A percentile compares a stretch with the other conserved stretches of the same genome.
Conservation (phyloP, 805 yeast genomes). For the Kuraishia molischiana region DNA sequence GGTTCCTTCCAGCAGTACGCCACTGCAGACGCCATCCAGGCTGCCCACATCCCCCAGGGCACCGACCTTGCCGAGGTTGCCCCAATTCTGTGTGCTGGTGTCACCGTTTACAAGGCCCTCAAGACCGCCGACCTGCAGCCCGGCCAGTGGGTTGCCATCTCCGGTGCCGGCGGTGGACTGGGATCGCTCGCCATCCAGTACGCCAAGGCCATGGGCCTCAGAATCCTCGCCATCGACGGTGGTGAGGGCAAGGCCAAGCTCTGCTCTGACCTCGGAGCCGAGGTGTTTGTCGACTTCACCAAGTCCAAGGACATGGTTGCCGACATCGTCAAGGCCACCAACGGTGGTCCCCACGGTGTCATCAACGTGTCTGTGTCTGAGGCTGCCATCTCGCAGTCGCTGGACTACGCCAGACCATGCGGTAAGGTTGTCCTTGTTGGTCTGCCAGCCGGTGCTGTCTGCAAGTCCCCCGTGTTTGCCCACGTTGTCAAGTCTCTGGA, state of each 20-base stretch:
- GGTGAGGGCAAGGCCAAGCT: conserved; percentile 35
- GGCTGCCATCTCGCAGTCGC: conserved; percentile 33
- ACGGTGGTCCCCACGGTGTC: conserved; percentile 44
- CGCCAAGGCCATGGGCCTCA: conserved; percentile 67
- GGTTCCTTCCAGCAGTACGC: conserved; percentile 49
- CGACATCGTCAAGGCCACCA: conserved; percentile 29
- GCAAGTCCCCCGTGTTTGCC: conserved; percentile 39
- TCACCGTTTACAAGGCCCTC: conserved; percentile 44
- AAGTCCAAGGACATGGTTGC: conserved; percentile 27
- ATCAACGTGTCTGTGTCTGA: conserved; percentile 44
- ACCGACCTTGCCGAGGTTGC: conserved; percentile 37
- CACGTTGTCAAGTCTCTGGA: conserved; percentile 45
- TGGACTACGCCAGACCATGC: conserved; percentile 32
- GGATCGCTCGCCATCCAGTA: conserved; percentile 71
- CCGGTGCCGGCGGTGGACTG: conserved; percentile 81
- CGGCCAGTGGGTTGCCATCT: conserved; percentile 67
- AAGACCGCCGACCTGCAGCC: conserved; percentile 38
- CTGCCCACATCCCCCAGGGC: conserved; percentile 35
- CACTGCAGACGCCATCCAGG: conserved; percentile 43
- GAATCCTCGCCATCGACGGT: conserved; percentile 66
- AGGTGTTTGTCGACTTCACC: conserved; percentile 34
- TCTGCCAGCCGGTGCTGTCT: conserved; percentile 52
- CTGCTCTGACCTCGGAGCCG: conserved; percentile 32
- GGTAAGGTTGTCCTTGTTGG: conserved; percentile 58
- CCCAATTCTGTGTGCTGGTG: conserved; percentile 45